Conservation (phyloP, 2,329 filamentous ascomycete species). For the Sphaerostilbella broomeana region DNA sequence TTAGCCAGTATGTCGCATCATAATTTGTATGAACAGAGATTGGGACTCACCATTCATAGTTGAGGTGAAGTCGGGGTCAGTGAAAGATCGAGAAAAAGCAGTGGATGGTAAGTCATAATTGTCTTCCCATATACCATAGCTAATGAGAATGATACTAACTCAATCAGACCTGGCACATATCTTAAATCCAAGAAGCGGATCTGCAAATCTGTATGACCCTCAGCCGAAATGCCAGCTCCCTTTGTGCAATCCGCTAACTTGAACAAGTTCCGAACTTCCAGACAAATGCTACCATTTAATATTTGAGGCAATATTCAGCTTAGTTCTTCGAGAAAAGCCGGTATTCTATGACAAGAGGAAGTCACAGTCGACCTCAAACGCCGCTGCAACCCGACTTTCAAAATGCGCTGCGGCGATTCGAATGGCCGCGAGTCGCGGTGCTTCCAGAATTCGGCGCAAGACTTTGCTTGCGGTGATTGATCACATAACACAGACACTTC, state of each 20-base stretch:
- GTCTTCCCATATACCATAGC: not conserved
- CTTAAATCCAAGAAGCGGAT: slow-evolving; percentile 32
- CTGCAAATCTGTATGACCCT: slow-evolving; percentile 33
- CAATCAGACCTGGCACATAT: slow-evolving; percentile 26
- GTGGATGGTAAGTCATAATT: slow-evolving; percentile 31
- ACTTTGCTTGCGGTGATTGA: slow-evolving; percentile 73
- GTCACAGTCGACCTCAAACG: slow-evolving; percentile 37
- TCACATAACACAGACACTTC: slow-evolving; percentile 72
- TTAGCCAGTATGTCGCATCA: slow-evolving; percentile 25
- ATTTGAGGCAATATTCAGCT: slow-evolving; percentile 73
- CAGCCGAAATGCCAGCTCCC: too few species aligned
- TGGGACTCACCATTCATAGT: slow-evolving; percentile 19
- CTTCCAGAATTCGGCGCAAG: slow-evolving; percentile 62
- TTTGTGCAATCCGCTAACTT: slow-evolving; percentile 25
- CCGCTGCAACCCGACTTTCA: slow-evolving; percentile 52
- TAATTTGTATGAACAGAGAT: not conserved
- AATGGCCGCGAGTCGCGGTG: slow-evolving; percentile 62
- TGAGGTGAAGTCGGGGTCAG: slow-evolving; percentile 27
- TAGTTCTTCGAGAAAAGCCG: slow-evolving; percentile 60
- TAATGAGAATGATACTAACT: not conserved
- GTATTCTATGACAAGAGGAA: slow-evolving; percentile 51
- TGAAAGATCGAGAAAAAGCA: slow-evolving; percentile 35
- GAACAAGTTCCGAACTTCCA: slow-evolving; percentile 40
- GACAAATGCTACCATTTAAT: slow-evolving; percentile 78
- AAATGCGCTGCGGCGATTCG: slow-evolving; percentile 67